Evolutionary conservation across 2,329 filamentous ascomycete genomes (phyloP).

Genomic region (Tolypocladium guangdongense): DNA sequence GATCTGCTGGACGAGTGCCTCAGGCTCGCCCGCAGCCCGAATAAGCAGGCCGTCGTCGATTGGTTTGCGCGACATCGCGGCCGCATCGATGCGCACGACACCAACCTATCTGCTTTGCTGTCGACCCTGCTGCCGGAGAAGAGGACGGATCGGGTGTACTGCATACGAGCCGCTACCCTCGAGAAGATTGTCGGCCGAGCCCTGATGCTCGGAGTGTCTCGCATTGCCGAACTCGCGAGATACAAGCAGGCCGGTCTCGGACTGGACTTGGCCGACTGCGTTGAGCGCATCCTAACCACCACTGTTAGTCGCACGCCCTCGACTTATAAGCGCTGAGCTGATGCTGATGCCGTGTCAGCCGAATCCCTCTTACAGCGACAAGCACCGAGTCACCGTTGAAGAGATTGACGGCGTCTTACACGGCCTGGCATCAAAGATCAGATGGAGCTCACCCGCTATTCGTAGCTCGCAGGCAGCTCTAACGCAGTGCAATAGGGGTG

Average conservation of each 20-base stretch:
- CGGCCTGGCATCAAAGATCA: slow-evolving; percentile 54
- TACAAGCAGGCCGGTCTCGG: slow-evolving; percentile 49
- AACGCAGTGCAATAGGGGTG: slow-evolving; percentile 22
- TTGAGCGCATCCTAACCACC: slow-evolving; percentile 51
- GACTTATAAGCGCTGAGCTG: neutral
- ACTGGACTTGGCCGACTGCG: slow-evolving; percentile 60
- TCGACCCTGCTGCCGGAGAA: slow-evolving; percentile 68
- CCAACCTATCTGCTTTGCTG: slow-evolving; percentile 53
- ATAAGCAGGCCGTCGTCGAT: slow-evolving; percentile 30
- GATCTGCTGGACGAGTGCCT: slow-evolving; percentile 62
- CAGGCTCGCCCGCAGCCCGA: slow-evolving; percentile 21
- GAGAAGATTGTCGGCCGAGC: slow-evolving; percentile 57
- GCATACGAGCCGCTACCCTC: slow-evolving; percentile 50
- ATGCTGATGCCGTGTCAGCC: slow-evolving; percentile 25
- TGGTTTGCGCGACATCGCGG: slow-evolving; percentile 62
- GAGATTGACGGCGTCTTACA: slow-evolving; percentile 59
- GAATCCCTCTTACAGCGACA: slow-evolving; percentile 21
- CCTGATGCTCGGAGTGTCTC: slow-evolving; percentile 51
- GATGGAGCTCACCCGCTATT: slow-evolving; percentile 59
- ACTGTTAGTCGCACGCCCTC: slow-evolving; percentile 34
- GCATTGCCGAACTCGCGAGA: slow-evolving; percentile 48
- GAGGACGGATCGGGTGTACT: slow-evolving; percentile 68
- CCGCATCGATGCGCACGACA: slow-evolving; percentile 44
- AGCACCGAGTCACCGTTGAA: slow-evolving; percentile 49
- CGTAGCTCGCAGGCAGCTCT: slow-evolving; percentile 23